These are phyloP conservation scores for Alternaria arborescens DNA, from an alignment of 2,329 filamentous ascomycete genomes.

Conservation along the genomic window DNA sequence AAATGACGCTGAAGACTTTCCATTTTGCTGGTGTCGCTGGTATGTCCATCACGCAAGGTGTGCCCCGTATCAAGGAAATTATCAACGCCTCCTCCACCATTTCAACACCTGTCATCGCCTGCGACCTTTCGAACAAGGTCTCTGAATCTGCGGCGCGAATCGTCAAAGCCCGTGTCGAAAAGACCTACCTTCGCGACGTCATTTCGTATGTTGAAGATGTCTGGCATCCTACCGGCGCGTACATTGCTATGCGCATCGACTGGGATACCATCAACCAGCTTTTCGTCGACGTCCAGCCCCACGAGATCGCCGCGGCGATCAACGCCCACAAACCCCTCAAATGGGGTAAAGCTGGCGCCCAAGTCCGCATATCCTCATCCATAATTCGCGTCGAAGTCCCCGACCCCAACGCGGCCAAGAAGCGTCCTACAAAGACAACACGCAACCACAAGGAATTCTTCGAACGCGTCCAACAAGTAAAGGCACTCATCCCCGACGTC, in stretches of 20 bases:
- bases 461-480: slow-evolving; percentile 83
- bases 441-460: slow-evolving; percentile 69
- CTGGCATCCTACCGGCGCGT: slow-evolving; percentile 80
- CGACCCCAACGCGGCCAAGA: slow-evolving; percentile 51
- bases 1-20: slow-evolving; percentile 99
- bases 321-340: slow-evolving; percentile 84
- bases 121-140: slow-evolving; percentile 78
- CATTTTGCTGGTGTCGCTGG: slow-evolving; percentile 99
- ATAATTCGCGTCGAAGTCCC: slow-evolving; percentile 78
- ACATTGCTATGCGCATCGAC: slow-evolving; percentile 83
- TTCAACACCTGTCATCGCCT: slow-evolving; percentile 92
- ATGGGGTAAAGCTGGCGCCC: slow-evolving; percentile 71
- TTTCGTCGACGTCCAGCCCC: slow-evolving; percentile 78
- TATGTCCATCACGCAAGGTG: slow-evolving; percentile 99
- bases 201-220: slow-evolving; percentile 85
- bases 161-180: slow-evolving; percentile 93
- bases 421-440: slow-evolving; percentile 38
- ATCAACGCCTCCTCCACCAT: slow-evolving; percentile 97
- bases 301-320: slow-evolving; percentile 80
- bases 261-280: slow-evolving; percentile 79
- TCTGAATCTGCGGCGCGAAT: slow-evolving; percentile 83
- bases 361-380: slow-evolving; percentile 44
- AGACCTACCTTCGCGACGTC: slow-evolving; percentile 86
- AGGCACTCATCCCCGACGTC: slow-evolving; percentile 81
- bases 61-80: slow-evolving; percentile 99